Evolutionary conservation across 2,329 filamentous ascomycete genomes (phyloP), one percentile per base, ranked within the genome.

Genomic region (Trichoderma sp.): DNA sequence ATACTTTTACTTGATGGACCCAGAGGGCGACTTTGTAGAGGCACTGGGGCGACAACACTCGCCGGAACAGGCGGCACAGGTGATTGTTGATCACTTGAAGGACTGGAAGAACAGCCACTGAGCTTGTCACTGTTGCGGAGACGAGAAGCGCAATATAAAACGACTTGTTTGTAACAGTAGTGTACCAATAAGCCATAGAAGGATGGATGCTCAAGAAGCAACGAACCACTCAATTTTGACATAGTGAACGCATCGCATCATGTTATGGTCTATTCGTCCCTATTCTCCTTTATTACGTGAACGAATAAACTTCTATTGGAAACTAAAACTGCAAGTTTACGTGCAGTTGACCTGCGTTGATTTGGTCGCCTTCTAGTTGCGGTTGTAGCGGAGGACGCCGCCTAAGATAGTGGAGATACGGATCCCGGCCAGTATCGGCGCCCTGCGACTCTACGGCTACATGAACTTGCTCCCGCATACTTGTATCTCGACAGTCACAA

Each of bases 1-100:
- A 77, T 99, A 99, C 86, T 99, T 99, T 79, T 99, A 99, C 82
- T 84, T 99, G 76, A 99, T 99, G 96, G 96, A 98, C 81, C 96
- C 96, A 0, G 95, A 98, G 77, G 95, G 95, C 24, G 95, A 99
- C 81, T 99, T 99, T 82, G 95, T 99, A 32, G 97, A 99, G 85
- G 97, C 95, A 14, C 91, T 99, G 78, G 96, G 96, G 21, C 87
- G 96, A 74, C 96, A 99, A 83, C 95, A 98, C 83, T 97, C 93
- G 56, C 93, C 95, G 1, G 91, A 96, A 74, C 89, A 93, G 78
- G 96, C 91, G 1, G 93, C 95, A 7, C 91, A 90, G 82, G 85
- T 98, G 72, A 98, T 99, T 70, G 82, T 92, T 73, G 91, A 92
- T 74, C 96, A 99, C 82, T 92, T 98, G 80, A 91, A 91, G 78